Base-by-base conservation (phyloP, 805 yeast species). In the Kodamaea sagamina region DNA sequence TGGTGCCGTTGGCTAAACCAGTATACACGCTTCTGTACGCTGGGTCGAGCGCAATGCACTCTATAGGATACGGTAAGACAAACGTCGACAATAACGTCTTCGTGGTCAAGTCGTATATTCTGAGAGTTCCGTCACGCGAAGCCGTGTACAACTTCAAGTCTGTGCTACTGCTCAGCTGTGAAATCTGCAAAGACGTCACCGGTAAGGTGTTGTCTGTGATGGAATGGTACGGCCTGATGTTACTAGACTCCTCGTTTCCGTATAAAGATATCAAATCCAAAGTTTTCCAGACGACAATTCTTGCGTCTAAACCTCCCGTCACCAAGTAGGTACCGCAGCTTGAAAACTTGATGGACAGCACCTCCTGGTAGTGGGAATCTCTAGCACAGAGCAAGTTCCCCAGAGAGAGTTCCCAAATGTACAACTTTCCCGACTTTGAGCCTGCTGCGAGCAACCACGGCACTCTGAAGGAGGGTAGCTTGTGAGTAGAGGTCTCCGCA, bases 301-400 rank as follows among this genome's bases (percentile, higher is more conserved):
- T 72, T 1, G 96, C 81, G 67, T 92, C 99, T 32, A 72, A 74
- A 51, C 95, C 88, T n/a, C 84, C 87, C 4, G 90, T 77, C 5
- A 86, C 74, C 32, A 92, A 58, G 44, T 78, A 82, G 16, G 81
- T 76, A n/a, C 73, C 73, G 56, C 89, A 86, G 9, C 65, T 49
- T 0, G 86, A 67, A 53, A 86, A 79, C 49, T 71, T 73, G 26
- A 92, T 59, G 24, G 71, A 73, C 0, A 83, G 74, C 6, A 89
- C 75, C 5, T 75, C 71, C 63, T 92, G 97, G 61, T 88, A 92
- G 65, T 92, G 98, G 0, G 88, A 83, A 39, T 86, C 90, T 55
- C 79, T 81, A 3, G 81, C 95, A 36, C 78, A 71, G 17, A 90
- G 56, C 36, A 93, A 70, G 17, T 78, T 64, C 0, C 98, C 98